phyloP scores from a whole-genome alignment of 1,284 basidiomycete species.

The Trichosporon sp. region DNA sequence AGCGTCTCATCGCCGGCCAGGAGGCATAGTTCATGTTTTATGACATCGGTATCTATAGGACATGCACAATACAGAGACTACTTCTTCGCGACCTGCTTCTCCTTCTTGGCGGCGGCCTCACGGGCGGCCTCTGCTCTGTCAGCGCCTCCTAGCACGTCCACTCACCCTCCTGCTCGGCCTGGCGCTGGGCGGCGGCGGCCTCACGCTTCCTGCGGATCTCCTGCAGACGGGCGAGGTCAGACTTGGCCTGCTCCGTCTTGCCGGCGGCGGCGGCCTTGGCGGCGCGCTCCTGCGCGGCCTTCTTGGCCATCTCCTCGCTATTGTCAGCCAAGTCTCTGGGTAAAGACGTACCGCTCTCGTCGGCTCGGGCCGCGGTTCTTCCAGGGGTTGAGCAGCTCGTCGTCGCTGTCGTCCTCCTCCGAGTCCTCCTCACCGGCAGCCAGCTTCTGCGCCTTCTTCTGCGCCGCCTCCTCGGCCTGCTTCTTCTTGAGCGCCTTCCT shows the following conservation, averaged over 20 bases:
- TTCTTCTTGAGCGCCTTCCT: conserved; percentile 66
- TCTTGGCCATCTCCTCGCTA: conserved; percentile 84
- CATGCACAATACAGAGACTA: conserved; percentile 6
- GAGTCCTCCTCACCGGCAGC: conserved; percentile 50
- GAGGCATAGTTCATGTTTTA: conserved; percentile 28
- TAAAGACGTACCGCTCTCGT: conserved; percentile 58
- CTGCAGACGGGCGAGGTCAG: conserved; percentile 77
- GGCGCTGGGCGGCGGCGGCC: conserved; percentile 72
- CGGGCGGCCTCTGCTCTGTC: conserved; percentile 38
- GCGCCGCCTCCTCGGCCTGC: conserved; percentile 53
- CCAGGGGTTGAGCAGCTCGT: conserved; percentile 23
- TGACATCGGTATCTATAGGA: background rate
- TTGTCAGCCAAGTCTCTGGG: conserved; percentile 17
- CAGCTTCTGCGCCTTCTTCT: conserved; percentile 35
- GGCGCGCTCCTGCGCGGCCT: conserved; percentile 77
- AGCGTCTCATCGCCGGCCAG: conserved; percentile 56
- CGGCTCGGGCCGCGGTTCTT: conserved; percentile 53
- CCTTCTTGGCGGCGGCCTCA: conserved; percentile 46
- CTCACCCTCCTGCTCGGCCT: conserved; percentile 71
- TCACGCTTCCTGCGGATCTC: conserved; percentile 81
- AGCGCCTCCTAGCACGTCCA: background rate
- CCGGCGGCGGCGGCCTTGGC: conserved; percentile 57
- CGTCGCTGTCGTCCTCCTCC: conserved; percentile 56
- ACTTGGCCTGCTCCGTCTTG: conserved; percentile 82
- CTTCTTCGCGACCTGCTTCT: conserved; percentile 19